Percentiles rank a stretch among this genome's conserved stretches.
phyloP scores from a whole-genome alignment of 805 yeast species.

The Monosporozyma yasuniensis region DNA sequence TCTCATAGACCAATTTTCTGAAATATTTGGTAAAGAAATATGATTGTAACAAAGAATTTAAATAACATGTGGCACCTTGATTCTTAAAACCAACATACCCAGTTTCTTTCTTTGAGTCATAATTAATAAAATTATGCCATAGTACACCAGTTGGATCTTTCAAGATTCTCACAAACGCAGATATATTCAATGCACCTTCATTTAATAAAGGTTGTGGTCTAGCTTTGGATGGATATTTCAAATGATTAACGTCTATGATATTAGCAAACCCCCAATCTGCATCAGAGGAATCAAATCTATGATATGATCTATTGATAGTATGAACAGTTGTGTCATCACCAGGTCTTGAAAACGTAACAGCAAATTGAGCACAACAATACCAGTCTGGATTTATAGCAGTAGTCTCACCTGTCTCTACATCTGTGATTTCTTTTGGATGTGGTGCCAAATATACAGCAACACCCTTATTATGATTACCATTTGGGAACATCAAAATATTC shows the following conservation, averaged over 20 bases:
- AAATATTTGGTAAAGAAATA: conserved; percentile 78
- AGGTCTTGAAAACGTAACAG: conserved; percentile 78
- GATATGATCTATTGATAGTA: conserved; percentile 56
- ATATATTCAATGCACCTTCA: conserved; percentile 54
- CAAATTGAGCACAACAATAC: conserved; percentile 90
- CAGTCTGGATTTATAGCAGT: conserved; percentile 44
- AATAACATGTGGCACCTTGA: conserved; percentile 97
- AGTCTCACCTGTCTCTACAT: conserved; percentile 22
- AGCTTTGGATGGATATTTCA: conserved; percentile 34
- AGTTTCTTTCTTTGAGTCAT: conserved; percentile 78
- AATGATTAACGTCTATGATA: conserved; percentile 49
- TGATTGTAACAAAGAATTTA: conserved; percentile 86
- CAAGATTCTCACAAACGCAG: conserved; percentile 67
- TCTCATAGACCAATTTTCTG: conserved; percentile 77
- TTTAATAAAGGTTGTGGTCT: conserved; percentile 36
- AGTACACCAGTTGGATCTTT: conserved; percentile 89
- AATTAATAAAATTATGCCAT: conserved; percentile 81
- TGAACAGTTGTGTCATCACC: conserved; percentile 48
- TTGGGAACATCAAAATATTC: conserved; percentile 69
- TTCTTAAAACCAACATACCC: conserved; percentile 90
- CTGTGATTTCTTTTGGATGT: conserved; percentile 28
- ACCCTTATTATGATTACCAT: conserved; percentile 51
- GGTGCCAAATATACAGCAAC: conserved; percentile 80
- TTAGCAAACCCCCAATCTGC: conserved; percentile 96
- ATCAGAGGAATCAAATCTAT: conserved; percentile 65